phyloP scores from a whole-genome alignment of 768 basidiomycete genomes.

The Boletellus sp. region DNA sequence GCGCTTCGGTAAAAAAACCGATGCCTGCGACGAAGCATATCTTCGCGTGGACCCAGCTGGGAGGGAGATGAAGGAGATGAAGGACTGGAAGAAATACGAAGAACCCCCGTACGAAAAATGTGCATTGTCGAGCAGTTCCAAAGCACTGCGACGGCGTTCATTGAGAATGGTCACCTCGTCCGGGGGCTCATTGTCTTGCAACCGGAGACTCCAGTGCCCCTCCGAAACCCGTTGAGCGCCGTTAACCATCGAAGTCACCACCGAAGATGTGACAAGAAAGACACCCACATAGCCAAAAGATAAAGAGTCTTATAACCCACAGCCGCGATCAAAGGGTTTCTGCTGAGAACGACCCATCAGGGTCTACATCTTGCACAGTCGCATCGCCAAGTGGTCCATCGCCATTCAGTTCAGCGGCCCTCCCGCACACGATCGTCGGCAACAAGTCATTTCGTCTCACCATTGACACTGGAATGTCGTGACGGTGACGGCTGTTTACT shows the following conservation, averaged over 20 bases:
- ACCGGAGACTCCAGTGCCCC: not conserved
- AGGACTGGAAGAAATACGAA: not conserved
- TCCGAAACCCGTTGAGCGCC: constrained; percentile 1
- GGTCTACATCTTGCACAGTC: constrained; percentile 20
- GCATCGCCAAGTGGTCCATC: constrained; percentile 2
- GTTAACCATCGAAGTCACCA: constrained; percentile 12
- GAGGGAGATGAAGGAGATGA: not conserved
- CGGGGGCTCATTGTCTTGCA: not conserved
- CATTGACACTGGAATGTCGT: not conserved
- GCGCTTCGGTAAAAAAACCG: constrained; percentile 89
- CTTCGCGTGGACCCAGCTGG: constrained; percentile 80
- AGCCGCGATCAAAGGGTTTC: constrained; percentile 5
- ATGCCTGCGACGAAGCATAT: constrained; percentile 65
- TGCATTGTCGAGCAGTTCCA: constrained; percentile 83
- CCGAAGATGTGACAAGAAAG: not conserved
- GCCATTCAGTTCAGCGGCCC: not conserved
- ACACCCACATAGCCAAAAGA: constrained; percentile 1
- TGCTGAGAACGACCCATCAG: constrained; percentile 7
- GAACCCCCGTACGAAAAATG: constrained; percentile 61
- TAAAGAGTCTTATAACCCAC: constrained; percentile 14
- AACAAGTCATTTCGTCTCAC: constrained; percentile 1
- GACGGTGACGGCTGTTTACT: not conserved
- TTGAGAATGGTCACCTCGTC: constrained; percentile 40
- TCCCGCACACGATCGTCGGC: not conserved
- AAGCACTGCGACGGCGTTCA: constrained; percentile 68